phyloP scores from a whole-genome alignment of 306 rosid species.

The Hylodesmum podocarpum region DNA sequence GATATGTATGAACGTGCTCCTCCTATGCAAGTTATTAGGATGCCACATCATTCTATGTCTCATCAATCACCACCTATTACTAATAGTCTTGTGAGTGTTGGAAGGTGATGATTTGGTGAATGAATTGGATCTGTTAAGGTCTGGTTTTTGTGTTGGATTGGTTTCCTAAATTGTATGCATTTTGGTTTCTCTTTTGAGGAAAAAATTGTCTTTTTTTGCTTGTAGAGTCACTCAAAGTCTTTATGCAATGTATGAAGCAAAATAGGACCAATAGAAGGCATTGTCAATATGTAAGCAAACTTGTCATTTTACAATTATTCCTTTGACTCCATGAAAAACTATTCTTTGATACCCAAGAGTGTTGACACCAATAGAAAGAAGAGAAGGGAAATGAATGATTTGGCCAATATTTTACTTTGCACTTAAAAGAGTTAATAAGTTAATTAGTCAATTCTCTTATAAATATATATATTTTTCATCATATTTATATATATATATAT shows the following conservation, averaged over 20 bases:
- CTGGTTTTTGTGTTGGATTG: not conserved
- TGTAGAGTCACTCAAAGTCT: not conserved
- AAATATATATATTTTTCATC: no score
- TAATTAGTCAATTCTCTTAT: no score
- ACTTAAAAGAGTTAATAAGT: no score
- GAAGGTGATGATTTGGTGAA: constrained; percentile 17
- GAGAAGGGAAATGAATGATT: no score
- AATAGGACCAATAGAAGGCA: not conserved
- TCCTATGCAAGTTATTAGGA: not conserved
- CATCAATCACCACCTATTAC: constrained; percentile 2
- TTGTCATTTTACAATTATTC: no score
- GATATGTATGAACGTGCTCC: constrained; percentile 39
- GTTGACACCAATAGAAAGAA: no score
- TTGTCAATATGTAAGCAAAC: not conserved
- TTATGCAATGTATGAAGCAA: not conserved
- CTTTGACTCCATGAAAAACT: no score
- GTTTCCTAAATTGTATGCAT: no score
- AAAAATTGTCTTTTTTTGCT: not conserved
- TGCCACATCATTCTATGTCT: not conserved
- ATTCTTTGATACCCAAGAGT: no score
- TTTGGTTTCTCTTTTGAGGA: no score
- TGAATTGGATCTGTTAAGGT: not conserved
- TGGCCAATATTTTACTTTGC: no score
- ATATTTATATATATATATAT: no score
- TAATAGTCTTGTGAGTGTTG: constrained; percentile 21